Evolutionary conservation across 495 filamentous ascomycete species (phyloP), one percentile per base, ranked within the genome.

Genomic region (Talaromyces wortmannii): DNA sequence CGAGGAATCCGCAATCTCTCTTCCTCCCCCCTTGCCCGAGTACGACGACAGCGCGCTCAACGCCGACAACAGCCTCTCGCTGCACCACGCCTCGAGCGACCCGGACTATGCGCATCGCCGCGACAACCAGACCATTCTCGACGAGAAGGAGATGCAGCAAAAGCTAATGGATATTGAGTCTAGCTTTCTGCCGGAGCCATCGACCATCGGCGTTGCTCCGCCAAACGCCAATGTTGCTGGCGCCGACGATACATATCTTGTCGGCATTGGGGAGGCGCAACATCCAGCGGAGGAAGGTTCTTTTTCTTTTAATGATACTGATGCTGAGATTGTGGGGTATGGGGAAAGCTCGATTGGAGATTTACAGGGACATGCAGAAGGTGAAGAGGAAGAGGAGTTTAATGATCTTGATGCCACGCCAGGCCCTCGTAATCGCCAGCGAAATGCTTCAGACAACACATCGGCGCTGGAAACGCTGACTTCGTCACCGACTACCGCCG

Each of bases 151-250:
- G 58, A 87, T 89, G 82, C 75, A 78, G 50, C 75, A 75, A 53
- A 86, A 88, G 65, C 64, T 95, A 55, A 85, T 89, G 73, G 91
- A 95, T 63, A 82, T 94, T 56, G 91, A 96, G 65, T 95, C 90
- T 7, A 95, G 89, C 63, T 95, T 95, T 59, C 51, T 91, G 42
- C 78, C 78, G 0, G 76, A 78, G 30, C 65, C 76, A 3, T 81
- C 78, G 1, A 75, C 74, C 1, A 72, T 77, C 30, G 69, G 76
- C 36, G 61, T 74, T 48, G 66, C 67, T 36, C 50, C 61, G 23
- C 48, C 57, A 11, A 23, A 52, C 10, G 60, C 49, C 0, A 59
- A 56, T 12, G 23, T 23, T 23, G 47, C 58, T 10, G 72, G 73
- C 31, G 66, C 59, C 10, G 72, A 76, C 43, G 72, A 76, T 63